phyloP scores from a whole-genome alignment of 1,284 basidiomycete genomes.

The Golubevia pallescens region DNA sequence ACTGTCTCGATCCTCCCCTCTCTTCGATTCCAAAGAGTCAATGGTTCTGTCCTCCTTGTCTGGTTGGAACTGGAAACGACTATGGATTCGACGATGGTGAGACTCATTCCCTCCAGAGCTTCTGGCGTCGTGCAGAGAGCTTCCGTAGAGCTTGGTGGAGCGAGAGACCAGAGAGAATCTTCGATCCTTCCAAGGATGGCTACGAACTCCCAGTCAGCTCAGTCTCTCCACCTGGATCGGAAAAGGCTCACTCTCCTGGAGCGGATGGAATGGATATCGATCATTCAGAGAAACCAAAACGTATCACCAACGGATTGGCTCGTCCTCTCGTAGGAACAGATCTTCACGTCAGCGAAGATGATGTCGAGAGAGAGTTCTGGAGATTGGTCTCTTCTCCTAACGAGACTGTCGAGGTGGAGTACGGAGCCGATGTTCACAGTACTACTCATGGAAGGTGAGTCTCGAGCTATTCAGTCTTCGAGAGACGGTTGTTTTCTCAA shows the following conservation, averaged over 20 bases:
- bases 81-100: slow-evolving; percentile 99
- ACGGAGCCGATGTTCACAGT: slow-evolving; percentile 97
- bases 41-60: slow-evolving; percentile 94
- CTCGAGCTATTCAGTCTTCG: background rate
- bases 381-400: slow-evolving; percentile 83
- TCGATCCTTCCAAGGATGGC: slow-evolving; percentile 7
- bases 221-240: slow-evolving; percentile 69
- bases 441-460: slow-evolving; percentile 91
- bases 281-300: slow-evolving; percentile 67
- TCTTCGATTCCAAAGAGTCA: slow-evolving; percentile 83
- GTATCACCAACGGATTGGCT: slow-evolving; percentile 25
- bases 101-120: slow-evolving; percentile 88
- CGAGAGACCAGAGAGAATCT: slow-evolving; percentile 27
- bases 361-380: slow-evolving; percentile 97
- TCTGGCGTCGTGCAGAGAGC: slow-evolving; percentile 85
- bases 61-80: slow-evolving; percentile 92
- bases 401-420: slow-evolving; percentile 97
- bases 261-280: slow-evolving; percentile 39
- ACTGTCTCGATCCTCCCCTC: slow-evolving; percentile 91
- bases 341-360: slow-evolving; percentile 78
- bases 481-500: background rate
- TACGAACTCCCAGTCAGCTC: background rate
- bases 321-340: slow-evolving; percentile 55
- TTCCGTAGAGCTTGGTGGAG: slow-evolving; percentile 84
- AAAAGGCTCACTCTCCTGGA: slow-evolving; percentile 14